Base-by-base conservation (phyloP, 1,284 basidiomycete genomes). In the Microstroma glucosiphilum region DNA sequence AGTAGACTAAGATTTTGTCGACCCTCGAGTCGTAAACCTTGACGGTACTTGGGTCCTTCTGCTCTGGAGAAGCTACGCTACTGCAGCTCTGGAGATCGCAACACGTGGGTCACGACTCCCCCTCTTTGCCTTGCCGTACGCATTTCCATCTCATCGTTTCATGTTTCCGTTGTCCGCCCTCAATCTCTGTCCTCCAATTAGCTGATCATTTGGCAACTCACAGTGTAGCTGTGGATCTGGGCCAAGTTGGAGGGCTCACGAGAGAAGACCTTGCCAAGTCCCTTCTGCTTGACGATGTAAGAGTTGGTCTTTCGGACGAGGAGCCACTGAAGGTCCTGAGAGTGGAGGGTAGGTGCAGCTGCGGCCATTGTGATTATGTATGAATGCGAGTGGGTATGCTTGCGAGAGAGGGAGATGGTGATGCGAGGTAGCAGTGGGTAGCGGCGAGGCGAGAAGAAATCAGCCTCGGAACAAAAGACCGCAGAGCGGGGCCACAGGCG, bases 201-300 rank as follows among this genome's bases (percentile, higher is more conserved):
- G 30, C 30, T 9, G 30, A 4, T 37, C 30, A 37, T 9, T 37
- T 37, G 30, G 9, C 15, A 8, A 48, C 58, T 30, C 66, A 72
- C 70, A 67, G 70, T 77, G 76, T 72, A 76, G 67, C 69, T 72
- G 76, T 79, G 77, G 60, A 79, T 66, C 66, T 72, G 63, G 60
- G 65, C 60, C 49, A 78, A 63, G 73, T 77, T 76, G 58, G 62
- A 59, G 43, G 75, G 71, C 70, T 79, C 75, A 64, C 77, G 71
- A 58, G 73, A 71, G 70, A 78, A 79, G 69, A 72, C 69, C 64
- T 75, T 68, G 64, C 69, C 68, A 48, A 78, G 66, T 57, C 73
- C 75, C 71, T 72, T 72, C 67, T 78, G 77, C 74, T 78, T 77
- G 53, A 79, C 73, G 60, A 78, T 64, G 74, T 67, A 75, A 68